Evolutionary conservation across 148 eudicot genomes (phyloP), one percentile per base, ranked within the genome.

Genomic region (Talinum fruticosum): DNA sequence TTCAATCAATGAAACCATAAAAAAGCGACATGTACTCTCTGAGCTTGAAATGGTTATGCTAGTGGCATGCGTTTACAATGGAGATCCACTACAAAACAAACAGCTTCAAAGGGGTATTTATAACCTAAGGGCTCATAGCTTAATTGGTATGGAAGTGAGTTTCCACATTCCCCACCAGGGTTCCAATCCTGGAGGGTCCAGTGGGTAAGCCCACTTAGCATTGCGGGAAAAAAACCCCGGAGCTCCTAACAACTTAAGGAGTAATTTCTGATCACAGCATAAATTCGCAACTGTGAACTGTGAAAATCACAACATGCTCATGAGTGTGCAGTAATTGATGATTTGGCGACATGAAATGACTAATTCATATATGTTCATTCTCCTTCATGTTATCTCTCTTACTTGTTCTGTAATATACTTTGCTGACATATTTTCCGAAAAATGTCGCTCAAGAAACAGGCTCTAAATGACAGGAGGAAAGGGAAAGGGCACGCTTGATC

Each of bases 401-500:
- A n/a, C n/a, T 64, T 64, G 38, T 72, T 8, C n/a, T 44, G 7
- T 59, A 59, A 23, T 28, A 57, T 57, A 21, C 24, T 8, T 6
- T 74, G 71, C 38, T 68, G 10, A 4, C 34, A 12, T 26, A 33
- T 53, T 32, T 68, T 35, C 18, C 69, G 47, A 38, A 51, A 28
- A 41, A 41, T 13, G 37, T 74, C 44, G 6, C 23, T 16, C 32
- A 2, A 28, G 33, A 77, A 80, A 68, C 89, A 89, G 97, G 97
- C 90, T 18, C 75, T 89, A 71, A 93, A 91, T 76, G 96, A 93
- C 66, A 88, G 82, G 80, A 84, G 89, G 78, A 91, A 90, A 82
- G 89, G 87, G 71, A 89, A 85, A 80, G 85, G 84, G 66, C 90
- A 82, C 6, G 14, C 24, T 19, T 73, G 26, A 67, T 66, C 45